Evolutionary conservation across 2,329 filamentous ascomycete species (phyloP), one percentile per base, ranked within the genome.

Genomic region (Gaeumannomyces sp.): DNA sequence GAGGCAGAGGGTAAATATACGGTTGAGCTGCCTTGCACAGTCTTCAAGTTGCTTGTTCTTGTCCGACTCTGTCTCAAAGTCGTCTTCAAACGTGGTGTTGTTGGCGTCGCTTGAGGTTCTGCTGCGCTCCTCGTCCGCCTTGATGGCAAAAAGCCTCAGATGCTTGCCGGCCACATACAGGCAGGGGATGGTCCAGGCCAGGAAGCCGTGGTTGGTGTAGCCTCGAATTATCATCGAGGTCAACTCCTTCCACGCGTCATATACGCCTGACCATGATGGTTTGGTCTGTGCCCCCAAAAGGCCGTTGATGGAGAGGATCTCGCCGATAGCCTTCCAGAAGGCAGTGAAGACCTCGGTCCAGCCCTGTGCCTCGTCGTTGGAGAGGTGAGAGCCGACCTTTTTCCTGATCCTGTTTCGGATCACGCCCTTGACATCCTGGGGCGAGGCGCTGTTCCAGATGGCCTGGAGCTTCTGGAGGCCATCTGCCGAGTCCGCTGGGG

Each of bases 161-260:
- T 96, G 93, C 76, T 92, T 96, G 64, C 93, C 93, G 29, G 89
- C 88, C 63, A 90, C 84, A 73, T 98, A 98, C 56, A 99, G 82
- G 73, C 91, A 93, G 4, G 95, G 93, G 63, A 99, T 87, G 0
- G 93, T 95, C 94, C 95, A 99, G 38, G 92, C 89, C 69, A 92
- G 88, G 71, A 98, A 92, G 3, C 85, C 84, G 64, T 83, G 81
- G 69, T 85, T 89, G 50, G 88, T 89, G 74, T 97, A 97, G 38
- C 92, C 93, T 69, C 92, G 86, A 65, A 93, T 88, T 56, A 98
- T 80, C 61, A 83, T 81, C 68, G 89, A 90, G 60, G 90, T 86
- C 67, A 98, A 74, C 57, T 96, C 91, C 73, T 92, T 96, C 93
- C 95, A 98, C 14, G 88, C 80, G 67, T 93, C 89, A 73, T 97